A percentile compares a stretch with the other conserved stretches of the same genome.
Conservation (phyloP, 164 flowering plant species). For the Protea cynaroides region DNA sequence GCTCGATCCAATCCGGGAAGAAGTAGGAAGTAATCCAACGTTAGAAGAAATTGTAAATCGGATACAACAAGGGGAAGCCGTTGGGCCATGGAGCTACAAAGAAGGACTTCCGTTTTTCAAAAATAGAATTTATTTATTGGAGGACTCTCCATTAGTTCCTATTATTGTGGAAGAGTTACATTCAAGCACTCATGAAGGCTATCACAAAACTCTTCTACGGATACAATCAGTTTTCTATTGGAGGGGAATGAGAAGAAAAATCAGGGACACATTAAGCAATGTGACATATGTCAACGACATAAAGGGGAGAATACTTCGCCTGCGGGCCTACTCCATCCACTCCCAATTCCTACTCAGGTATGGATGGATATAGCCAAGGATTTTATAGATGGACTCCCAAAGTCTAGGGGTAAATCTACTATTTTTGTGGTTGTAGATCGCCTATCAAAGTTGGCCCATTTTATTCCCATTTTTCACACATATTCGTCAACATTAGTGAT, state of each 20-base stretch:
- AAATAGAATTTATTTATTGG: neutral
- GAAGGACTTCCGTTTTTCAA: neutral
- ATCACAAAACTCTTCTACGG: neutral
- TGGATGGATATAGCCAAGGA: neutral
- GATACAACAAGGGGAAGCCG: neutral
- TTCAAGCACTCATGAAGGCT: constrained; percentile 4
- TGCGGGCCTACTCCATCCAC: neutral
- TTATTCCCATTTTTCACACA: no score
- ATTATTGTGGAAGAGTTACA: neutral
- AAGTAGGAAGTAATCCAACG: neutral
- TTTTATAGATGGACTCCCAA: constrained; percentile 3
- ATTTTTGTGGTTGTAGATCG: no score
- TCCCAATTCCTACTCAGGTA: neutral
- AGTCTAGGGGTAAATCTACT: no score
- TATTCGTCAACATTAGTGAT: no score
- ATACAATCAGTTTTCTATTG: neutral
- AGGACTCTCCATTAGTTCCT: neutral
- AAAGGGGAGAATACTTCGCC: neutral
- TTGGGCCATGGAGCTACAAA: constrained; percentile 5
- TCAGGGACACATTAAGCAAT: no score
- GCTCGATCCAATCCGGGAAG: no score
- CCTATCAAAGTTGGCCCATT: no score
- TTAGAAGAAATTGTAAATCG: neutral
- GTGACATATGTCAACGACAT: neutral
- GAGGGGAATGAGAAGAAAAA: neutral